A percentile compares a stretch with the other conserved stretches of the same genome.
Evolutionary conservation across 768 basidiomycete species (phyloP).

Genomic region (Phaeotremella skinneri): DNA sequence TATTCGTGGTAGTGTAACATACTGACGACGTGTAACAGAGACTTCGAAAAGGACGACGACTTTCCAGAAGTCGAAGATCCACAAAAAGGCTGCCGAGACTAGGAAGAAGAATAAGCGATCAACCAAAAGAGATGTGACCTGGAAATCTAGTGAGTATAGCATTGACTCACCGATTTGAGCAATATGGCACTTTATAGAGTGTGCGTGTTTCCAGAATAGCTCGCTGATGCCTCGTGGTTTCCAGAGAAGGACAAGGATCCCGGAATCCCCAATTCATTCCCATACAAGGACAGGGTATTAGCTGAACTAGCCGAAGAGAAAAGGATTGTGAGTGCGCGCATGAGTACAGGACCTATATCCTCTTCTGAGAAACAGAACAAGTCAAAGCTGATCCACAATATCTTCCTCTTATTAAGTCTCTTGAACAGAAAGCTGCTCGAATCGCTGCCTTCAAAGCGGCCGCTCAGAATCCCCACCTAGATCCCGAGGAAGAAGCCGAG

Average conservation of each 20-base stretch:
- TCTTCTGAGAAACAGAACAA: background rate
- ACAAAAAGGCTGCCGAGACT: slow-evolving; percentile 72
- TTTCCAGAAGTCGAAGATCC: slow-evolving; percentile 68
- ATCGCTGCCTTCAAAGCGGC: slow-evolving; percentile 65
- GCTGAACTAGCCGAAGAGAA: slow-evolving; percentile 84
- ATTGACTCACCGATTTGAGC: slow-evolving; percentile 31
- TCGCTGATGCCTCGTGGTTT: slow-evolving; percentile 3
- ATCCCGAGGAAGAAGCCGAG: slow-evolving; percentile 56
- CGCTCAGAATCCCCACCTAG: slow-evolving; percentile 51
- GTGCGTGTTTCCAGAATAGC: background rate
- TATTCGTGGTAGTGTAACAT: background rate
- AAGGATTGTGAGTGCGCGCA: slow-evolving; percentile 59
- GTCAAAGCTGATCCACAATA: background rate
- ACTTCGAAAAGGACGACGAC: slow-evolving; percentile 78
- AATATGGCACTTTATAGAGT: background rate
- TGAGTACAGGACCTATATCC: background rate
- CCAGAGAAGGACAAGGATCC: slow-evolving; percentile 74
- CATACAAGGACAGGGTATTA: slow-evolving; percentile 89
- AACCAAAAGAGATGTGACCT: slow-evolving; percentile 74
- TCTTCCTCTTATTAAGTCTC: background rate
- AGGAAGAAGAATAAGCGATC: slow-evolving; percentile 71
- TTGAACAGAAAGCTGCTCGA: slow-evolving; percentile 52
- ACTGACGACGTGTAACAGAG: slow-evolving; percentile 56
- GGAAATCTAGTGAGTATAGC: slow-evolving; percentile 72
- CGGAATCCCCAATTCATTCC: slow-evolving; percentile 88